Base-by-base conservation (phyloP, 768 basidiomycete genomes). In the Sarcomyxa edulis region DNA sequence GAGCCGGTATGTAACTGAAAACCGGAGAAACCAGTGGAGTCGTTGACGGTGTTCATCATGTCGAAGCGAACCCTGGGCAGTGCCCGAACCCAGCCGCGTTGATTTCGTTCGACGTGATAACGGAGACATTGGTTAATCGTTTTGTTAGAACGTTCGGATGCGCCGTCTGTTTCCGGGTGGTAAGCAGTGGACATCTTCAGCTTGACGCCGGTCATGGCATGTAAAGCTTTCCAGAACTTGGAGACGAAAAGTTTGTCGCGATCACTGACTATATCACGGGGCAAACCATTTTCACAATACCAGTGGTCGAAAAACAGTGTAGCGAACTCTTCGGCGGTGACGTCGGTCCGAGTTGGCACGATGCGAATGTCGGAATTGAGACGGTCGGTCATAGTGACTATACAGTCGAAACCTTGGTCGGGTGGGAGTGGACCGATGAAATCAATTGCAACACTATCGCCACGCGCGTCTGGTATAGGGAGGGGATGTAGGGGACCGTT, bases 101-200 rank as follows among this genome's bases (percentile, higher is more conserved):
- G 52, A 16, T 52, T 48, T 1, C 43, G 14, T 6, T 52, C 40
- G 10, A 56, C 51, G 46, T 49, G 45, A 29, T 43, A 61, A 22
- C 43, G 41, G 1, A 52, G 30, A 19, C 24, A 33, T 28, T 59
- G 55, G 14, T 45, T 47, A 3, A 59, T 32, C 0, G 54, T 56
- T 19, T 55, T 49, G 29, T 60, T 60, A 1, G 52, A 49, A 0
- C 44, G 39, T 45, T 66, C 52, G 15, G 50, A 59, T 0, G 49
- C 18, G 1, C 61, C 54, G 26, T 67, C 56, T 0, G 58, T 64
- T 31, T 68, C 51, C 0, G 61, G 62, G 19, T 66, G 65, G 32
- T 51, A 64, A 0, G 60, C 35, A 0, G 59, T 55, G 0, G 61
- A 64, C 40, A 66, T 48, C 7, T 48, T 47, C 0, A 60, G 32